These are phyloP conservation scores for Amaranthus hypochondriacus DNA, from an alignment of 148 eudicot genomes.

Conservation along the genomic window DNA sequence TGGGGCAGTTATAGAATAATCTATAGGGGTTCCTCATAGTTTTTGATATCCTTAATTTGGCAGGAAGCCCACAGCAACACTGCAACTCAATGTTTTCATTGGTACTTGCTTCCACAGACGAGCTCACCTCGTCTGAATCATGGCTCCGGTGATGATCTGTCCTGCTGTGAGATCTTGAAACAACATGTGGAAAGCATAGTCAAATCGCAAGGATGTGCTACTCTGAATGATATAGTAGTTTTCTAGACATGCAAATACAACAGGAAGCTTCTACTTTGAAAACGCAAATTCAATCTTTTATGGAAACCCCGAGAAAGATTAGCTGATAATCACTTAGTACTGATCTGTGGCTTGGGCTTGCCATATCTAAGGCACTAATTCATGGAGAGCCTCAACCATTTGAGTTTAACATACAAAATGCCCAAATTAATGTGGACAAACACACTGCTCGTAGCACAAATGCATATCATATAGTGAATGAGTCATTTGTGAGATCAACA, in stretches of 20 bases:
- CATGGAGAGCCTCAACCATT: constrained; percentile 5
- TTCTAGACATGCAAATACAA: background rate
- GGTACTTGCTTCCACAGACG: constrained; percentile 27
- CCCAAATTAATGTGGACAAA: background rate
- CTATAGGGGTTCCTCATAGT: constrained; percentile 36
- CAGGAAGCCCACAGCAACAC: constrained; percentile 43
- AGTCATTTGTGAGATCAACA: too few relatives aligned
- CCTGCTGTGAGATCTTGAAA: constrained; percentile 17
- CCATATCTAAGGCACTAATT: background rate
- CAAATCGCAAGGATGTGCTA: constrained; percentile 7
- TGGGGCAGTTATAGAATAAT: constrained; percentile 41
- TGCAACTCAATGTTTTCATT: constrained; percentile 27
- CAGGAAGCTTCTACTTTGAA: background rate
- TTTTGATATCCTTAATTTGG: constrained; percentile 40
- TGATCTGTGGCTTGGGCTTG: background rate
- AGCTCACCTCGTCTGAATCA: constrained; percentile 23
- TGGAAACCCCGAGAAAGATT: background rate
- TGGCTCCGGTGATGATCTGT: constrained; percentile 18
- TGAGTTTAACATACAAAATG: background rate
- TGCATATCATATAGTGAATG: background rate
- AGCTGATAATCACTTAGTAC: background rate
- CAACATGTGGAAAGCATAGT: background rate
- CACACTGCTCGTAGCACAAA: background rate
- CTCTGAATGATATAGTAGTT: background rate
- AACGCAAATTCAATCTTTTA: background rate